These are phyloP conservation scores for Metroxylon sagu DNA, from an alignment of 176 grass and related monocot species.

Conservation along the genomic window DNA sequence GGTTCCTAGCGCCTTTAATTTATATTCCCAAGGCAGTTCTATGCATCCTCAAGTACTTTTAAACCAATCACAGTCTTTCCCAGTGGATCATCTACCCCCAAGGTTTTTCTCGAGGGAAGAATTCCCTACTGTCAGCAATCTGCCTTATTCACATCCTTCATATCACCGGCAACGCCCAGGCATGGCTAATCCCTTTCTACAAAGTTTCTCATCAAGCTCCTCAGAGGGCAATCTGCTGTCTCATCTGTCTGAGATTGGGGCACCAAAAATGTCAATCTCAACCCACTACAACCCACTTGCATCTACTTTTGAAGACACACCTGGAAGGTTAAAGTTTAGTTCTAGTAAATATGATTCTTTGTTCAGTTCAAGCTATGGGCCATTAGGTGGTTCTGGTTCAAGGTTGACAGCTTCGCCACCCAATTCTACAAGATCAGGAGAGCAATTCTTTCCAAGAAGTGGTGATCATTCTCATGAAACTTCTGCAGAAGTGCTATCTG, in stretches of 20 bases:
- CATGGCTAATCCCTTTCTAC: constrained; percentile 34
- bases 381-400: constrained; percentile 41
- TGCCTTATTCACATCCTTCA: constrained; percentile 40
- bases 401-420: constrained; percentile 27
- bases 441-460: constrained; percentile 37
- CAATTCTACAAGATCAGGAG: constrained; percentile 22
- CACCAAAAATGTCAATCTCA: constrained; percentile 70
- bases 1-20: not conserved
- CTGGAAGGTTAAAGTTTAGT: constrained; percentile 30
- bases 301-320: constrained; percentile 84
- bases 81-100: constrained; percentile 6
- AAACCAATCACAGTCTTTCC: not conserved
- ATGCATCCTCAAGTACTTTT: constrained; percentile 1
- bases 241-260: constrained; percentile 34
- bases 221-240: constrained; percentile 32
- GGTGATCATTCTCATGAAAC: constrained; percentile 31
- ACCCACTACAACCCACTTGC: constrained; percentile 92
- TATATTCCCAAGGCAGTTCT: not conserved
- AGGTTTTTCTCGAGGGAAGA: constrained; percentile 11
- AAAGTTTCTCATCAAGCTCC: constrained; percentile 35
- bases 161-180: constrained; percentile 38
- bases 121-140: constrained; percentile 26
- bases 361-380: constrained; percentile 10
- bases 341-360: constrained; percentile 17
- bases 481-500: constrained; percentile 31